Base-by-base conservation (phyloP, 192 early-diverging fungal species). In the Lobosporangium transversale region DNA sequence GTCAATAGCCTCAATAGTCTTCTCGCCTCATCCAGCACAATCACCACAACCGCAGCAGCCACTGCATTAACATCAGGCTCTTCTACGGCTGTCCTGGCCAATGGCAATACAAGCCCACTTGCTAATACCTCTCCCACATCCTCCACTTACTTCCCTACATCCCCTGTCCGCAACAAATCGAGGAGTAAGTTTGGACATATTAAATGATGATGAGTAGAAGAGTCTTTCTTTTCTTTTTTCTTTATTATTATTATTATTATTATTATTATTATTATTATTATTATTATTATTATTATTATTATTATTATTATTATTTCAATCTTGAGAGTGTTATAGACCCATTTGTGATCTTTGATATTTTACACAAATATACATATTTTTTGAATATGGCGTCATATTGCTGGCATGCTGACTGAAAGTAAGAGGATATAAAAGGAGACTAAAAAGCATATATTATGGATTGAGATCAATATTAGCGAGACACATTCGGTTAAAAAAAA, bases 161-260 rank as follows among this genome's bases (percentile, higher is more conserved):
- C 62, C 27, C 68, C 68, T n/a, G 24, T 27, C 33, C 58, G 68
- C 24, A 70, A 70, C 53, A 70, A 70, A 59, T 70, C 68, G 3
- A 61, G 68, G 30, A 70, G 68, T 70, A 62, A 70, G 68, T 62
- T 11, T 4, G n/a, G 37, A 14, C 8, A 40, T 40, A 40, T 40
- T 7, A 14, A 7, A 40, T 40, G 8, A 40, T 40, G 37, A 14
- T 40, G 37, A n/a, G n/a, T n/a, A n/a, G n/a, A n/a, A n/a, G n/a
- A n/a, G n/a, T n/a, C n/a, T n/a, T n/a, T n/a, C n/a, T n/a, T n/a
- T n/a, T n/a, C n/a, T n/a, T n/a, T n/a, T 15, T 17, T 44, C 9
- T 27, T 17, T 23, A 10, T 37, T 37, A 2, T 26, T 36, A 15
- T 26, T 3, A 18, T 26, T 33, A 11, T 3, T 10, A 20, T 33